These are phyloP conservation scores for Cicer yamashitae DNA, from an alignment of 306 rosid species.

Conservation along the genomic window DNA sequence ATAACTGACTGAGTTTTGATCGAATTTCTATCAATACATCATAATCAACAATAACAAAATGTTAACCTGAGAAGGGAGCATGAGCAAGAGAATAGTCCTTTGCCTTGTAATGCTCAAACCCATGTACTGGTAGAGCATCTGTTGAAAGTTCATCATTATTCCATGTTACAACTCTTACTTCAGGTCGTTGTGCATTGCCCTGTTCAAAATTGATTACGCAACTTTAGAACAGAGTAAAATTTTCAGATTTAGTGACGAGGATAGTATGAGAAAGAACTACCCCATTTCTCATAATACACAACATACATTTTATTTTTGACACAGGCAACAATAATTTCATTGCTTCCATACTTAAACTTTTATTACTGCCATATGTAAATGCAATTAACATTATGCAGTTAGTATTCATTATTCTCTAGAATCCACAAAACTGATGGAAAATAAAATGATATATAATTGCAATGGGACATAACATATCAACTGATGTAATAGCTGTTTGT, in stretches of 20 bases:
- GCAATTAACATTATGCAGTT: slow-evolving; percentile 36
- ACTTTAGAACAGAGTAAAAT: slow-evolving; percentile 45
- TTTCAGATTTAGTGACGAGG: slow-evolving; percentile 20
- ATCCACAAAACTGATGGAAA: background rate
- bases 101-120: slow-evolving; percentile 98
- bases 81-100: slow-evolving; percentile 98
- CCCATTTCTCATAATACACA: slow-evolving; percentile 34
- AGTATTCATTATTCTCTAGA: slow-evolving; percentile 11
- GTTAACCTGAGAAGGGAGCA: slow-evolving; percentile 97
- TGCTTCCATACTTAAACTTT: slow-evolving; percentile 9
- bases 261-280: slow-evolving; percentile 12
- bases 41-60: slow-evolving; percentile 50
- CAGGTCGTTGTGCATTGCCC: slow-evolving; percentile 98
- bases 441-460: slow-evolving; percentile 19
- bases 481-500: slow-evolving; percentile 10
- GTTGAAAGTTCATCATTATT: slow-evolving; percentile 93
- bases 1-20: slow-evolving; percentile 20
- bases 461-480: slow-evolving; percentile 25
- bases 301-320: slow-evolving; percentile 26
- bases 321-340: slow-evolving; percentile 35
- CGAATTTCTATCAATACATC: slow-evolving; percentile 31
- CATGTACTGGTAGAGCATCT: slow-evolving; percentile 93
- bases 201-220: slow-evolving; percentile 55
- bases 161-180: slow-evolving; percentile 90
- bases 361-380: slow-evolving; percentile 31